Evolutionary conservation across 1,284 basidiomycete species (phyloP).

Genomic region (Hymenochaete sp.): DNA sequence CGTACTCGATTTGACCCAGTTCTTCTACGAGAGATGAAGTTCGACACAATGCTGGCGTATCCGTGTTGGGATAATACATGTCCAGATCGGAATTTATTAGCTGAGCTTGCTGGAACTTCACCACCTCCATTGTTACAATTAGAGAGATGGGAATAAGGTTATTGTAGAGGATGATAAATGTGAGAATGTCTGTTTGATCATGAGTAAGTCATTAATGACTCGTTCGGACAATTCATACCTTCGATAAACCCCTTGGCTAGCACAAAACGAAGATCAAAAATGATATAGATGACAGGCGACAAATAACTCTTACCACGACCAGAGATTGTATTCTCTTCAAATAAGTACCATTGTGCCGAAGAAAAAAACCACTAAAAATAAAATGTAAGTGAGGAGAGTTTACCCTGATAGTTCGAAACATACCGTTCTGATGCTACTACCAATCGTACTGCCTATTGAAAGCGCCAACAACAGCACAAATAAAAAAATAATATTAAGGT

Average conservation of each 20-base stretch:
- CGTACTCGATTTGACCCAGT: constrained; percentile 97
- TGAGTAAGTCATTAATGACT: constrained; percentile 16
- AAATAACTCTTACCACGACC: constrained; percentile 47
- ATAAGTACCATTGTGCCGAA: constrained; percentile 76
- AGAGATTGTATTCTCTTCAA: constrained; percentile 45
- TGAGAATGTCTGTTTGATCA: constrained; percentile 70
- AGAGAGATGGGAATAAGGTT: constrained; percentile 99
- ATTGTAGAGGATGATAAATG: constrained; percentile 98
- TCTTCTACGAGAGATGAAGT: constrained; percentile 98
- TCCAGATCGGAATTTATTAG: constrained; percentile 96
- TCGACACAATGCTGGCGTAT: constrained; percentile 93
- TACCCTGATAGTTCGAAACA: constrained; percentile 21
- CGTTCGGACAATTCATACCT: constrained; percentile 35
- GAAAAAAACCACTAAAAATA: constrained; percentile 69
- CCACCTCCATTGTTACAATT: constrained; percentile 99
- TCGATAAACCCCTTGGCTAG: constrained; percentile 74
- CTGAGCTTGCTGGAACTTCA: constrained; percentile 96
- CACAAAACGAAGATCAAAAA: constrained; percentile 8
- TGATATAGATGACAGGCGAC: not conserved
- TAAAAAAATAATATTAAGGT: constrained; percentile 93
- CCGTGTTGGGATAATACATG: constrained; percentile 92
- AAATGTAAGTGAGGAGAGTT: not conserved
- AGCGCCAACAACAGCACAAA: constrained; percentile 84
- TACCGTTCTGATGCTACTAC: constrained; percentile 74
- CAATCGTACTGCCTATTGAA: constrained; percentile 88